Conservation (phyloP, 1,139 yeast genomes). For the Protomyces pachydermus region DNA sequence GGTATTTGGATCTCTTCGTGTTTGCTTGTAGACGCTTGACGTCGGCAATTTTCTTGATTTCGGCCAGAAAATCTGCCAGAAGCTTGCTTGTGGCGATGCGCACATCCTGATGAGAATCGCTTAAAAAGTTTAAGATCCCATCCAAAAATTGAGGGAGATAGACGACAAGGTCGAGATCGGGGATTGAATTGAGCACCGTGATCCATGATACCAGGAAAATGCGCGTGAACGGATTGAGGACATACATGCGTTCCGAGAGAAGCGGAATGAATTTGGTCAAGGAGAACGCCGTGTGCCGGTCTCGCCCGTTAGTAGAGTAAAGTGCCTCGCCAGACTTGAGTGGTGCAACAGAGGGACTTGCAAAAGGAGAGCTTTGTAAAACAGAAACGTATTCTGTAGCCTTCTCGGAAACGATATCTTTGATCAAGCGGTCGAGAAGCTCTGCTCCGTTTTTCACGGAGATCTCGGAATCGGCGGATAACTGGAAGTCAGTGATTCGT, state of each 20-base stretch:
- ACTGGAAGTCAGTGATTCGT: slow-evolving; percentile 33
- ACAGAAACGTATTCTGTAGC: slow-evolving; percentile 82
- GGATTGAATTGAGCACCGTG: slow-evolving; percentile 81
- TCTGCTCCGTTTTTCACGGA: slow-evolving; percentile 96
- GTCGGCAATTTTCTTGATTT: slow-evolving; percentile 67
- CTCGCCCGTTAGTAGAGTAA: neutral
- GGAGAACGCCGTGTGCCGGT: slow-evolving; percentile 61
- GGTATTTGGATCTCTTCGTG: slow-evolving; percentile 36
- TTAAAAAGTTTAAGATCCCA: slow-evolving; percentile 73
- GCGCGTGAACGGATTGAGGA: slow-evolving; percentile 78
- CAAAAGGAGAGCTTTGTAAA: slow-evolving; percentile 1
- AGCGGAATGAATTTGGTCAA: slow-evolving; percentile 85
- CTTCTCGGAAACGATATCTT: slow-evolving; percentile 93
- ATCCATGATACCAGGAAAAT: slow-evolving; percentile 92
- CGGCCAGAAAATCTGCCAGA: slow-evolving; percentile 69
- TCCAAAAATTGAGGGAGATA: slow-evolving; percentile 86
- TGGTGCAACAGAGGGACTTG: slow-evolving; percentile 27
- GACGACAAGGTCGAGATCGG: slow-evolving; percentile 80
- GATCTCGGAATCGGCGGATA: slow-evolving; percentile 87
- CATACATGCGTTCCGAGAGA: slow-evolving; percentile 82
- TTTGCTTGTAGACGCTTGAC: slow-evolving; percentile 34
- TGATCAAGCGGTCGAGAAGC: slow-evolving; percentile 70
- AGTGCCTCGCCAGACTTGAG: slow-evolving; percentile 31
- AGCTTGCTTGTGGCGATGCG: slow-evolving; percentile 78
- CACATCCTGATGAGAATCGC: slow-evolving; percentile 82